Percentiles rank a stretch among this genome's conserved stretches.
phyloP scores from a whole-genome alignment of 768 basidiomycete genomes.

The Tricholoma matsutake region DNA sequence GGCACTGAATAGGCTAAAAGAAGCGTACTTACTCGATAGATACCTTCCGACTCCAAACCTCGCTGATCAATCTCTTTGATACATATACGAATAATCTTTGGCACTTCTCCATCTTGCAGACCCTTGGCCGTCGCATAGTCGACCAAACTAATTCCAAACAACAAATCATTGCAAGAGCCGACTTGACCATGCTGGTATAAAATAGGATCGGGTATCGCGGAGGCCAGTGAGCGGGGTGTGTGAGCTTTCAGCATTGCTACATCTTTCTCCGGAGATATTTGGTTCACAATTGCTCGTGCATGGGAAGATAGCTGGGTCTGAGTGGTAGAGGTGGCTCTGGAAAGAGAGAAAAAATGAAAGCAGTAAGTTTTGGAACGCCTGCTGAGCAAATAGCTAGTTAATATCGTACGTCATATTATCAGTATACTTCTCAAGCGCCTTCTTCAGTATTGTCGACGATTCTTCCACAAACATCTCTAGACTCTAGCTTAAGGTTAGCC shows the following conservation, averaged over 20 bases:
- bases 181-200: slow-evolving; percentile 77
- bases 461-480: slow-evolving; percentile 79
- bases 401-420: slow-evolving; percentile 71
- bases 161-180: slow-evolving; percentile 83
- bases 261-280: slow-evolving; percentile 72
- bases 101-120: slow-evolving; percentile 68
- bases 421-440: slow-evolving; percentile 65
- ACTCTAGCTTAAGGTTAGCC: slow-evolving; percentile 46
- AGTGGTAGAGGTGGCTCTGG: slow-evolving; percentile 76
- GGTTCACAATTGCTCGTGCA: slow-evolving; percentile 55
- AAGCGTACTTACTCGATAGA: slow-evolving; percentile 69
- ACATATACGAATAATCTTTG: slow-evolving; percentile 78
- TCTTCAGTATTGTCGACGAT: slow-evolving; percentile 59
- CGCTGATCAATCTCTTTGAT: slow-evolving; percentile 79
- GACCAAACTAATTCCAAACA: slow-evolving; percentile 84
- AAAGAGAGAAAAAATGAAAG: not conserved
- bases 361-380: not conserved
- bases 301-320: slow-evolving; percentile 72
- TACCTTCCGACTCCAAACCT: slow-evolving; percentile 76
- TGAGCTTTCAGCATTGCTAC: slow-evolving; percentile 50
- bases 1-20: not conserved
- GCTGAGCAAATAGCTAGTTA: not conserved
- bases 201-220: slow-evolving; percentile 65
- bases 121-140: slow-evolving; percentile 86
- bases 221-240: slow-evolving; percentile 60